Conservation (phyloP, 331 rosid genomes). For the Cydonia oblonga region DNA sequence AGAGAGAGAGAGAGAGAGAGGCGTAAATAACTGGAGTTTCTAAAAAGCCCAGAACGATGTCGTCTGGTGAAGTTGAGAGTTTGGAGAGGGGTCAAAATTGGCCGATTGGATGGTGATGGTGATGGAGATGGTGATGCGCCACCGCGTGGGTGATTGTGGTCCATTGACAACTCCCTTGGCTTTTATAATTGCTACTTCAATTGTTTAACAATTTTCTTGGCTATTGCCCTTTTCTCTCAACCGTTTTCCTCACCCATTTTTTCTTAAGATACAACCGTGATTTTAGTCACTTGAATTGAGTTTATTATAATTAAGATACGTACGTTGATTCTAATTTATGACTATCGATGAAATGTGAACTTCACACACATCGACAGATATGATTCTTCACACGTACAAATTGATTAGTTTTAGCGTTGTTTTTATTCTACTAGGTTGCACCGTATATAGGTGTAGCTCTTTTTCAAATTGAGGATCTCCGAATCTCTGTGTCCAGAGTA, state of each 20-base stretch:
- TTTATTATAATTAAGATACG: no score
- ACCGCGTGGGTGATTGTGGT: not conserved
- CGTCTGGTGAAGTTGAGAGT: not conserved
- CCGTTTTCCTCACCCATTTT: not conserved
- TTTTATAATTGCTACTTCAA: not conserved
- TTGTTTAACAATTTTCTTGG: not conserved
- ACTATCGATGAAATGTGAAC: no score
- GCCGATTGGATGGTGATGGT: not conserved
- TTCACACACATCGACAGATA: no score
- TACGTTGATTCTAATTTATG: no score
- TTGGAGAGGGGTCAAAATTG: constrained; percentile 3
- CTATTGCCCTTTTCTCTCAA: not conserved
- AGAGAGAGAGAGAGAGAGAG: not conserved
- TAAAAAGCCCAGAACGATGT: not conserved
- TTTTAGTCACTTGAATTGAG: no score
- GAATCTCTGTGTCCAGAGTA: no score
- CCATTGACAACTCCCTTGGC: not conserved
- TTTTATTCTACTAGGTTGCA: no score
- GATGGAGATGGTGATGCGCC: not conserved
- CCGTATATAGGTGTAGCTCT: no score
- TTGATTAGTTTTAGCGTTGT: no score
- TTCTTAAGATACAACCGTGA: no score
- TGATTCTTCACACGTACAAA: no score
- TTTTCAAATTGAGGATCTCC: no score
- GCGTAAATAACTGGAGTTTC: not conserved